Evolutionary conservation across 768 basidiomycete genomes (phyloP).

Genomic region (Sutorius australiensis): DNA sequence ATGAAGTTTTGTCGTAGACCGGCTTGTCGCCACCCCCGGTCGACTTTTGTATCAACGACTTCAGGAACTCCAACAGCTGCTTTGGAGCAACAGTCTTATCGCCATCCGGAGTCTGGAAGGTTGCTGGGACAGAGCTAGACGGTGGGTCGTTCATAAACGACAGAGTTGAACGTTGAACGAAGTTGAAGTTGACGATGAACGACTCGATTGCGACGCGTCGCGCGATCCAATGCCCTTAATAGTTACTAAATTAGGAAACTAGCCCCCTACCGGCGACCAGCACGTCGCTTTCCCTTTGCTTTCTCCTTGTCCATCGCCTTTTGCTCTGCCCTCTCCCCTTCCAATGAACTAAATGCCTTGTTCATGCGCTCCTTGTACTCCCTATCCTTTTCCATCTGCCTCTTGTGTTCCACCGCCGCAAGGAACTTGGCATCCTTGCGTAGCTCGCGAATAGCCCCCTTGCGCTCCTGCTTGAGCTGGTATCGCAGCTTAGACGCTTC

Average conservation of each 20-base stretch:
- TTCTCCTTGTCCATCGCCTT: constrained; percentile 89
- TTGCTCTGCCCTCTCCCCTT: constrained; percentile 90
- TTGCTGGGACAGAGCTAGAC: constrained; percentile 27
- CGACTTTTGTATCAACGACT: constrained; percentile 34
- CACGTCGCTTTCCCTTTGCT: constrained; percentile 66
- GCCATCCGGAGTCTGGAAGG: constrained; percentile 31
- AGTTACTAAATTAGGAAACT: constrained; percentile 10
- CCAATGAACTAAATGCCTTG: constrained; percentile 70
- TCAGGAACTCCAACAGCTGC: constrained; percentile 44
- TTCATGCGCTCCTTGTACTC: constrained; percentile 81
- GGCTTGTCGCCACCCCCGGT: constrained; percentile 32
- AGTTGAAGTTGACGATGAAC: background rate
- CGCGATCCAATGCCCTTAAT: background rate
- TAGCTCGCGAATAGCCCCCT: constrained; percentile 94
- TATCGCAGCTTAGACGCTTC: constrained; percentile 80
- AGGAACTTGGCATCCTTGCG: constrained; percentile 95
- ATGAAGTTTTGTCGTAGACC: constrained; percentile 38
- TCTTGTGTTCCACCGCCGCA: constrained; percentile 80
- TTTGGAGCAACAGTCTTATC: constrained; percentile 25
- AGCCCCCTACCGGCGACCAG: constrained; percentile 62
- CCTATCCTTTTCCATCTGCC: constrained; percentile 80
- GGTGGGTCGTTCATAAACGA: constrained; percentile 23
- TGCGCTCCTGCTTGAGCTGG: constrained; percentile 91
- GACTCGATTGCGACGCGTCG: background rate
- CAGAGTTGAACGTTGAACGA: background rate